These are phyloP conservation scores for Leishmania braziliensis DNA, from an alignment of 208 protist species.

Conservation along the genomic window DNA sequence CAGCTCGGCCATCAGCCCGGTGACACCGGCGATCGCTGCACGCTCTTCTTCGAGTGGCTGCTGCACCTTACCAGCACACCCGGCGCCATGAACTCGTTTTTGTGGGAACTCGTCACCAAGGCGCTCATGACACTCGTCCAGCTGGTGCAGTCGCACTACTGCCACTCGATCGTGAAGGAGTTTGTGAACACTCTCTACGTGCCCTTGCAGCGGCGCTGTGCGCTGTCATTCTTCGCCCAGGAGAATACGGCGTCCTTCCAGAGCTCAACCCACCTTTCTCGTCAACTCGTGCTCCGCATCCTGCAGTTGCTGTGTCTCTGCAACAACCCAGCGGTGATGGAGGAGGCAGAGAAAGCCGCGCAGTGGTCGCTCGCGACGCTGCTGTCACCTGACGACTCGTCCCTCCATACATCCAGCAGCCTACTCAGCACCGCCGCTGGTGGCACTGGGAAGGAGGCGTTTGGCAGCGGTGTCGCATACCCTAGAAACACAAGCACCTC, in stretches of 20 bases:
- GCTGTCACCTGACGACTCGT: conserved; percentile 5
- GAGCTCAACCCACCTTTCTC: conserved; percentile 44
- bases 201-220: conserved; percentile 43
- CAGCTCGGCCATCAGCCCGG: conserved; percentile 58
- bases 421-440: not conserved
- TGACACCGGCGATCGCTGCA: conserved; percentile 50
- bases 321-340: conserved; percentile 33
- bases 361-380: conserved; percentile 39
- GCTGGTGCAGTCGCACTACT: conserved; percentile 54
- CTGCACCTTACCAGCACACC: conserved; percentile 40
- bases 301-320: conserved; percentile 59
- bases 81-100: conserved; percentile 46
- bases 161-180: conserved; percentile 42
- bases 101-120: conserved; percentile 61
- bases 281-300: conserved; percentile 48
- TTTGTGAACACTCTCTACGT: conserved; percentile 50
- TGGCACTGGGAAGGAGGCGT: not conserved
- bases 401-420: conserved; percentile 2
- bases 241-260: conserved; percentile 60
- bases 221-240: conserved; percentile 54
- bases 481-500: not conserved
- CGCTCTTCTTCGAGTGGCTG: conserved; percentile 68
- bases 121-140: conserved; percentile 46
- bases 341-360: conserved; percentile 46
- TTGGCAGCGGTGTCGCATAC: not conserved